Evolutionary conservation across 2,329 filamentous ascomycete species (phyloP).

Genomic region (Byssothecium circinans): DNA sequence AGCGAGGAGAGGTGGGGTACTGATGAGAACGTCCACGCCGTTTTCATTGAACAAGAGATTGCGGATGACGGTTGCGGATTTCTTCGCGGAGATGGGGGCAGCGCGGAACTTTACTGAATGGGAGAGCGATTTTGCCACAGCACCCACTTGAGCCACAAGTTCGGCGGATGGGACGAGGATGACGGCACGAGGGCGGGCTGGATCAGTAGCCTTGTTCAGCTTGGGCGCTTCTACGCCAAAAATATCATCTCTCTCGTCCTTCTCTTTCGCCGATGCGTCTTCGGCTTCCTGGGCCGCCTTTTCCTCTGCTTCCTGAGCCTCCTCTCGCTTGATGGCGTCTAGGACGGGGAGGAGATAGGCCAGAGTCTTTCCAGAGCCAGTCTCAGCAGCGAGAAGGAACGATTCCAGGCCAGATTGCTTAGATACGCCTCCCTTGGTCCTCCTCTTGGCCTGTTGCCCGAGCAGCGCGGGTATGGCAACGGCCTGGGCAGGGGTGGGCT

Average conservation of each 20-base stretch:
- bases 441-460: slow-evolving; percentile 52
- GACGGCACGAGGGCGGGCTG: slow-evolving; percentile 77
- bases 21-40: slow-evolving; percentile 82
- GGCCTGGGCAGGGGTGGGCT: slow-evolving; percentile 85
- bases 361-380: slow-evolving; percentile 93
- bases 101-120: slow-evolving; percentile 87
- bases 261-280: slow-evolving; percentile 38
- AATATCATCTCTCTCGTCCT: slow-evolving; percentile 48
- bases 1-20: slow-evolving; percentile 85
- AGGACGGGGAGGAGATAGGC: slow-evolving; percentile 86
- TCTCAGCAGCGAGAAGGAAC: slow-evolving; percentile 91
- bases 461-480: slow-evolving; percentile 84
- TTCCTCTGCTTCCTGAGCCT: slow-evolving; percentile 58
- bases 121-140: slow-evolving; percentile 77
- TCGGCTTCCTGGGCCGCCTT: slow-evolving; percentile 57
- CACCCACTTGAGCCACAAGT: slow-evolving; percentile 83
- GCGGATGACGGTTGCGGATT: slow-evolving; percentile 77
- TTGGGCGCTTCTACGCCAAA: slow-evolving; percentile 64
- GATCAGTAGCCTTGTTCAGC: slow-evolving; percentile 63
- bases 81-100: slow-evolving; percentile 76
- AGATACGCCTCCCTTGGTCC: slow-evolving; percentile 29
- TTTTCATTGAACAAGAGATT: slow-evolving; percentile 77
- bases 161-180: slow-evolving; percentile 92
- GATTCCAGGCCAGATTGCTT: slow-evolving; percentile 54
- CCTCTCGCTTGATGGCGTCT: slow-evolving; percentile 77